Percentiles rank a stretch among this genome's conserved stretches.
phyloP scores from a whole-genome alignment of 768 basidiomycete species.

The Lentinus tigrinus region DNA sequence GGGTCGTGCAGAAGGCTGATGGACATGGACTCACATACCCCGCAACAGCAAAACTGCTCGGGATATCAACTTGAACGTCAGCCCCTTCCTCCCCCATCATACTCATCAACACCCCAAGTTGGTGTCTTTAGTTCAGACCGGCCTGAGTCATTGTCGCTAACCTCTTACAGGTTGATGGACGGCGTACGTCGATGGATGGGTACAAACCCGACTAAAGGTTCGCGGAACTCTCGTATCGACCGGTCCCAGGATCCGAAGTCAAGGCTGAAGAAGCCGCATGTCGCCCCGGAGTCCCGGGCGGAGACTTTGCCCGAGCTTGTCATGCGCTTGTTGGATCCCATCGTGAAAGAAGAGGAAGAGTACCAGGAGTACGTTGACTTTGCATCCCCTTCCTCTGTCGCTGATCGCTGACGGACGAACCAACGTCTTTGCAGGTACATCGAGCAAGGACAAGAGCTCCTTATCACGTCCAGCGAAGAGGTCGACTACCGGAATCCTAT shows the following conservation, averaged over 20 bases:
- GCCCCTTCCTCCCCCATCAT: conserved; percentile 72
- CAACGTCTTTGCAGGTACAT: conserved; percentile 53
- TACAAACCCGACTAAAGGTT: conserved; percentile 43
- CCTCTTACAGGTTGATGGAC: conserved; percentile 58
- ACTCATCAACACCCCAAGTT: conserved; percentile 39
- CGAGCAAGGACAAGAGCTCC: conserved; percentile 67
- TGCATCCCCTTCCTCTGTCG: background rate
- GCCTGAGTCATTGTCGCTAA: background rate
- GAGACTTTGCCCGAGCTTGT: conserved; percentile 62
- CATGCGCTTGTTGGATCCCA: conserved; percentile 55
- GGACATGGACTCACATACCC: background rate
- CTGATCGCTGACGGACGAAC: background rate
- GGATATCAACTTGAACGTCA: conserved; percentile 65
- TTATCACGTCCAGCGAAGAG: conserved; percentile 50
- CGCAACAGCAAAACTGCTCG: conserved; percentile 63
- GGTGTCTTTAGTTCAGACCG: background rate
- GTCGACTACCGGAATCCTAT: conserved; percentile 11
- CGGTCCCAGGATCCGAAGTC: conserved; percentile 30
- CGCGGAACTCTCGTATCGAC: conserved; percentile 42
- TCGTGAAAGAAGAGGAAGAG: conserved; percentile 65
- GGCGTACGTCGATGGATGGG: conserved; percentile 80
- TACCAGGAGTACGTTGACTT: conserved; percentile 60
- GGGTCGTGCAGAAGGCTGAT: background rate
- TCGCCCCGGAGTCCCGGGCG: conserved; percentile 21
- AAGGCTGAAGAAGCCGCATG: conserved; percentile 14